Conservation (phyloP, 2,329 filamentous ascomycete genomes). For the Fusarium sp. region DNA sequence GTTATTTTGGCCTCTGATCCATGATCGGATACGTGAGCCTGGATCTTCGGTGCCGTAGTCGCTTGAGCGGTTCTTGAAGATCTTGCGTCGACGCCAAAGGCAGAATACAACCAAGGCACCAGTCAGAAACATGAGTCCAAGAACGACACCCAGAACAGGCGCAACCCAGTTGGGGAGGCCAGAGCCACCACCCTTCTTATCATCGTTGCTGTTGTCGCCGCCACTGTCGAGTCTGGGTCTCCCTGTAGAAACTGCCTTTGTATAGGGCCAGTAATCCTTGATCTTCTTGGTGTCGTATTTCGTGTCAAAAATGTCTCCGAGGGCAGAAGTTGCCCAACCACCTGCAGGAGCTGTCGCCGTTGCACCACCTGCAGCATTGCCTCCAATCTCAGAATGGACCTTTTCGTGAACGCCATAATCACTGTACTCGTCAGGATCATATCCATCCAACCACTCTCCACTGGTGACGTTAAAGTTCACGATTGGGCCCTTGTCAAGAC, state of each 20-base stretch:
- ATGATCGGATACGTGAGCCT: constrained; percentile 60
- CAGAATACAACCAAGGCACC: constrained; percentile 62
- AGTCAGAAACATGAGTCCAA: constrained; percentile 67
- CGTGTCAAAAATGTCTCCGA: constrained; percentile 65
- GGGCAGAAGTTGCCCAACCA: constrained; percentile 61
- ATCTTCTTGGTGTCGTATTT: constrained; percentile 68
- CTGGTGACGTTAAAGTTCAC: constrained; percentile 79
- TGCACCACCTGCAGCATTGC: constrained; percentile 73
- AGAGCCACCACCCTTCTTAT: constrained; percentile 45
- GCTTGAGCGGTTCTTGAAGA: constrained; percentile 52
- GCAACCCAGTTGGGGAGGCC: constrained; percentile 67
- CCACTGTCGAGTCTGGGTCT: constrained; percentile 30
- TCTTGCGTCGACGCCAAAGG: constrained; percentile 62
- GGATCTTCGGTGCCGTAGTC: constrained; percentile 59
- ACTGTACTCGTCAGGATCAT: constrained; percentile 71
- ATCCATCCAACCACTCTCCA: constrained; percentile 75
- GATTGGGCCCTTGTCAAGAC: constrained; percentile 64
- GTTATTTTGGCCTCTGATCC: constrained; percentile 60
- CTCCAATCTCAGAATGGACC: constrained; percentile 75
- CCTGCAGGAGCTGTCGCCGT: constrained; percentile 73
- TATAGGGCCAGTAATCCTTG: constrained; percentile 70
- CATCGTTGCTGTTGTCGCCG: constrained; percentile 23
- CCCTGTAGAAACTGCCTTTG: constrained; percentile 41
- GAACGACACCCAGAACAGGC: constrained; percentile 70
- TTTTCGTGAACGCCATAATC: constrained; percentile 76